Base-by-base conservation (phyloP, 208 protist species). In the Acanthamoeba lugdunensis region DNA sequence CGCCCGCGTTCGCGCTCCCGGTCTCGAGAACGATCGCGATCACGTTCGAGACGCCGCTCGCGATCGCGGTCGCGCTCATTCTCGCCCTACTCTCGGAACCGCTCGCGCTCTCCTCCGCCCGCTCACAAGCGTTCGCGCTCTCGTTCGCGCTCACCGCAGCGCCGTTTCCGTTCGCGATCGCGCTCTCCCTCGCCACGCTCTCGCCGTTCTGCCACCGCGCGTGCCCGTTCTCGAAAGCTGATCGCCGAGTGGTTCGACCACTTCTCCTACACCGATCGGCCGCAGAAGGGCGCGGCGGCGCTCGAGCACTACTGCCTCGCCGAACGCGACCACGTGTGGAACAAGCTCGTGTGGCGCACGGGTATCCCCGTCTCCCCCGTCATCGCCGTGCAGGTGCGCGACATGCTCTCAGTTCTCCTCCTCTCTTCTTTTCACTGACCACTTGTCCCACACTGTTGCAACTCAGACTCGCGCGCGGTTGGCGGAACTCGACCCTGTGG, bases 261-360 rank as follows among this genome's bases (percentile, higher is more conserved):
- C 69, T 79, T 79, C 69, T 79, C 69, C 33, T 79, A 79, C 37
- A 79, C 69, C 33, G 69, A 30, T 8, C 69, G 69, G 37, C 69
- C 69, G 8, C 6, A 25, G 9, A 79, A 79, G 69, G 69, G 69
- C 28, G 69, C 69, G 16, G 28, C 30, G 16, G 69, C 69, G 30
- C 69, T 79, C 3, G 69, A 79, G 37, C 69, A 79, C 28, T 79
- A 79, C 33, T 30, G 28, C 16, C 69, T 79, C 14, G 69, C 69
- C 69, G 37, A 79, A 9, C 69, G 69, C 28, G 69, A 79, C 5
- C 37, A 79, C 37, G 69, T 79, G 14, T 79, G 69, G 69, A n/a
- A 79, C 37, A 30, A 45, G 37, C 69, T 79, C 4, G 69, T 79
- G 9, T 79, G 69, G 69, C 69, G 69, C 30, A 79, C 69, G 30